Percentiles rank a stretch among this genome's conserved stretches.
Conservation (phyloP, 2,329 filamentous ascomycete genomes). For the Monosporascus sp. region DNA sequence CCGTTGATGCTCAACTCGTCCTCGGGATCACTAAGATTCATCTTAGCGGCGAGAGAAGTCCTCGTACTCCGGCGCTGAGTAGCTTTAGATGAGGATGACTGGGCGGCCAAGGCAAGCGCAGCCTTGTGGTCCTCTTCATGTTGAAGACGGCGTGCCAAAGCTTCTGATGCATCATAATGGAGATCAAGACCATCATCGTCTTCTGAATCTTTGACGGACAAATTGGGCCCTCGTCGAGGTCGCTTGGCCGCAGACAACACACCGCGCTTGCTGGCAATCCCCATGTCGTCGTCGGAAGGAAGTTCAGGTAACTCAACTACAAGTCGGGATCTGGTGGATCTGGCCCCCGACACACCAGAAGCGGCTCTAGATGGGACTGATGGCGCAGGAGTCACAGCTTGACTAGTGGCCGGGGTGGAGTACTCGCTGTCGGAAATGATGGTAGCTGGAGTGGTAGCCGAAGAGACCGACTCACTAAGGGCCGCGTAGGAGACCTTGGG, state of each 20-base stretch:
- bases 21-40: background rate
- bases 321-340: conserved; percentile 14
- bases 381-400: conserved; percentile 33
- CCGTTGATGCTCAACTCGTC: conserved; percentile 1
- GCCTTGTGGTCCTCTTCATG: conserved; percentile 19
- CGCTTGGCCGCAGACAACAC: conserved; percentile 10
- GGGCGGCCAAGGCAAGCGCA: background rate
- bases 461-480: conserved; percentile 28
- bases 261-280: conserved; percentile 29
- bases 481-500: conserved; percentile 15
- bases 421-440: conserved; percentile 31
- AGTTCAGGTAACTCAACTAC: conserved; percentile 31
- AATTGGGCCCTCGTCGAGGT: conserved; percentile 16
- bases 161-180: conserved; percentile 18
- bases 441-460: conserved; percentile 27
- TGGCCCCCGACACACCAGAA: conserved; percentile 6
- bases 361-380: conserved; percentile 11
- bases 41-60: background rate
- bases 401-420: conserved; percentile 39
- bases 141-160: conserved; percentile 15
- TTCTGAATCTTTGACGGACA: conserved; percentile 26
- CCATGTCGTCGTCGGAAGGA: conserved; percentile 34
- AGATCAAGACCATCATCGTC: conserved; percentile 21
- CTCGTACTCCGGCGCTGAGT: conserved; percentile 6
- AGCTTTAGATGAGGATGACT: conserved; percentile 2